These are phyloP conservation scores for Globisporangium carolinianum DNA, from an alignment of 352 stramenopile genomes.

Conservation along the genomic window DNA sequence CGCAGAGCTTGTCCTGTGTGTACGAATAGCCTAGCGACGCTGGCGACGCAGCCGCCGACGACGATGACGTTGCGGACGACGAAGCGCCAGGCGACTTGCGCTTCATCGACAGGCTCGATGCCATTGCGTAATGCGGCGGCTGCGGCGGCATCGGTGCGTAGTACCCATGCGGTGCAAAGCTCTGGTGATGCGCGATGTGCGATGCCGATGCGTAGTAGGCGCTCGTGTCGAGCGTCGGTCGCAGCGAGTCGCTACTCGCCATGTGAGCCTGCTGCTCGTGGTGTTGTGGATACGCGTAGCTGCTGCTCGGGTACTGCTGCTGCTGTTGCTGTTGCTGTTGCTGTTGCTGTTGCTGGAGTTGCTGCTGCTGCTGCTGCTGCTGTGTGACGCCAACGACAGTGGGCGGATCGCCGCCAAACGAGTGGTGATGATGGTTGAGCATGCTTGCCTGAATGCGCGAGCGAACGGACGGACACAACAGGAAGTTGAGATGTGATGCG, in stretches of 20 bases:
- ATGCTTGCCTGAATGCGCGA: neutral
- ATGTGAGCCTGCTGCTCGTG: constrained; percentile 23
- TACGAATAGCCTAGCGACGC: constrained; percentile 5
- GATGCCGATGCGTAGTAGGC: constrained; percentile 8
- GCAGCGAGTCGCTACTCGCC: constrained; percentile 20
- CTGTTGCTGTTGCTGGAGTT: neutral
- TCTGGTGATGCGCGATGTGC: neutral
- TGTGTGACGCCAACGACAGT: neutral
- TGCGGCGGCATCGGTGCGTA: constrained; percentile 5
- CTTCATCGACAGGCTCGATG: constrained; percentile 26
- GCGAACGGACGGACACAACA: no score
- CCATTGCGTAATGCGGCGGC: constrained; percentile 13
- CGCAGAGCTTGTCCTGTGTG: constrained; percentile 41
- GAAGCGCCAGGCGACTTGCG: constrained; percentile 22
- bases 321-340: constrained; percentile 2
- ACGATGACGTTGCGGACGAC: neutral
- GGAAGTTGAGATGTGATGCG: neutral
- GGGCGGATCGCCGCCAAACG: neutral
- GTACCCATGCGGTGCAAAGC: neutral
- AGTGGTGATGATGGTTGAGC: constrained; percentile 6
- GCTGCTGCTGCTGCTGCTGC: neutral
- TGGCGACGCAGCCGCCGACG: constrained; percentile 3
- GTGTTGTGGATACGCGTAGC: constrained; percentile 19
- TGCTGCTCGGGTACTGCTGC: constrained; percentile 11
- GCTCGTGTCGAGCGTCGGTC: constrained; percentile 20